Evolutionary conservation across 805 yeast genomes (phyloP), one percentile per base, ranked within the genome.

Genomic region (Kuraishia piskuri): DNA sequence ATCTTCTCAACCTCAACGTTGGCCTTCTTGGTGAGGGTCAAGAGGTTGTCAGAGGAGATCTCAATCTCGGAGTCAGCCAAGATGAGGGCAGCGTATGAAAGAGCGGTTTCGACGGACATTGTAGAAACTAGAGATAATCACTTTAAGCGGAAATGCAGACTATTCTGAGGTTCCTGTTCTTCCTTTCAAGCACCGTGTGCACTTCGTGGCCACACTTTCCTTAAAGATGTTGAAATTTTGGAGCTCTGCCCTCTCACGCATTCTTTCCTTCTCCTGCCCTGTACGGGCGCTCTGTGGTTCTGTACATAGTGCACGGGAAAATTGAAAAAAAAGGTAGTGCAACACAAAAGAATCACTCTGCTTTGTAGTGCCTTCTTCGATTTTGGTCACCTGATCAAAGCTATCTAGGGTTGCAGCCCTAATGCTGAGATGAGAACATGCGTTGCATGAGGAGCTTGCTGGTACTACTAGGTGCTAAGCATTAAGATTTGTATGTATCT

Each of bases 81-180:
- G 80, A 92, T 91, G 75, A 92, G 82, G 71, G 98, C 96, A 75
- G 99, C 98, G 88, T 90, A 90, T 63, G 97, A 87, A 71, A 90
- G 86, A 72, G 96, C 88, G 71, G 95, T 80, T 85, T 90, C 96
- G 68, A 81, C 70, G 73, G 96, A 86, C 94, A 88, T 88, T 72
- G 24, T 52, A 50, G 56, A 55, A 54, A 47, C 57, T 56, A 68
- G 74, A 73, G 68, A 70, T 70, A 70, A 71, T 70, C 75, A 65
- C 69, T 69, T 71, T 71, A 72, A 71, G 76, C 73, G 57, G 57
- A 55, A 54, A 55, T 53, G 74, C 76, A 70, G 76, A 72, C 76
- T 71, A 71, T 66, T 70, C 40, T 31, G 40, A 31, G 40, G 40
- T 31, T 31, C 40, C 40, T 31, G 40, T 31, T 31, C 40, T 12